phyloP scores from a whole-genome alignment of 768 basidiomycete genomes.

The Leucocoprinus sp. region DNA sequence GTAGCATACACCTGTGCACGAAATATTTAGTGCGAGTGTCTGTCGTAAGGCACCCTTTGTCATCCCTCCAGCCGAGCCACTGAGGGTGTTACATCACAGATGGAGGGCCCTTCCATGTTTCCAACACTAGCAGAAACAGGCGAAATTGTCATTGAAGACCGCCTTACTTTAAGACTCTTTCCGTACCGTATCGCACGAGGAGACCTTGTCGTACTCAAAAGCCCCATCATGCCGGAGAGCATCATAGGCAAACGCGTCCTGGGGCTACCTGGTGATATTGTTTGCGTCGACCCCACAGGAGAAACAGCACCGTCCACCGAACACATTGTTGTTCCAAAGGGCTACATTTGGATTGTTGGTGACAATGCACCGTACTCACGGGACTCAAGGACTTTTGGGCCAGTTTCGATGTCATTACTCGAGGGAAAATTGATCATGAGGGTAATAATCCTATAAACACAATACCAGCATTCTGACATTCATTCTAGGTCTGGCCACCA shows the following conservation, averaged over 20 bases:
- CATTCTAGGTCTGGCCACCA: conserved; percentile 30
- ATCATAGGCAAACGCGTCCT: conserved; percentile 85
- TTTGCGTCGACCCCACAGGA: conserved; percentile 86
- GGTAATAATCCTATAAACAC: conserved; percentile 27
- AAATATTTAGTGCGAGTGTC: conserved; percentile 40
- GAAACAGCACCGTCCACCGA: conserved; percentile 52
- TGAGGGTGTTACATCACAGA: conserved; percentile 33
- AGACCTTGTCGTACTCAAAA: conserved; percentile 65
- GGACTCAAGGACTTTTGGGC: conserved; percentile 91
- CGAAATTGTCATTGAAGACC: conserved; percentile 59
- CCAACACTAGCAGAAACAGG: conserved; percentile 57
- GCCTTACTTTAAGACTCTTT: conserved; percentile 43
- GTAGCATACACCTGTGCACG: conserved; percentile 53
- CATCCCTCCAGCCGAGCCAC: neutral
- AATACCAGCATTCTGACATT: neutral
- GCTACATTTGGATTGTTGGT: conserved; percentile 86
- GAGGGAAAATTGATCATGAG: conserved; percentile 56
- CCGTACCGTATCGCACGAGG: conserved; percentile 54
- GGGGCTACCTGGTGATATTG: conserved; percentile 81
- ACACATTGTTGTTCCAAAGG: conserved; percentile 73
- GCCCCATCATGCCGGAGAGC: conserved; percentile 58
- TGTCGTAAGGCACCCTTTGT: conserved; percentile 5
- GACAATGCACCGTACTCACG: conserved; percentile 80
- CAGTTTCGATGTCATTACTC: conserved; percentile 77
- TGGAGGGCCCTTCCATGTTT: conserved; percentile 72